phyloP scores from a whole-genome alignment of 768 basidiomycete genomes.

The Leccinum truebloodii region DNA sequence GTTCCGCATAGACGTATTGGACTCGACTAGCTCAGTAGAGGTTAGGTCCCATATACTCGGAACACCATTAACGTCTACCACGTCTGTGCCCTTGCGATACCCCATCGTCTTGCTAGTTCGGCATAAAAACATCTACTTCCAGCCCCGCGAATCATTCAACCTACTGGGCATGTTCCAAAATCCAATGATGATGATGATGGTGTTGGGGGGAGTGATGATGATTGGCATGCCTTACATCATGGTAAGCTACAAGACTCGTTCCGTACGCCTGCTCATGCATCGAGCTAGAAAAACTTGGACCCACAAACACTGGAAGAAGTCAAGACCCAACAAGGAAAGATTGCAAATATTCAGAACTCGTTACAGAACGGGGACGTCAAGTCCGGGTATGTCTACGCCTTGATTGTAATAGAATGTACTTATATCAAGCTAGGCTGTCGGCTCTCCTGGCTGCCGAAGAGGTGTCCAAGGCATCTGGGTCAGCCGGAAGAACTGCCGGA shows the following conservation, averaged over 20 bases:
- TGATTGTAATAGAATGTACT: slow-evolving; percentile 4
- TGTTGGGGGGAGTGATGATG: slow-evolving; percentile 63
- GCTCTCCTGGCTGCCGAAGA: slow-evolving; percentile 44
- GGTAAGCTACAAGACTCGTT: slow-evolving; percentile 37
- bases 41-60: slow-evolving; percentile 66
- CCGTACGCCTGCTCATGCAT: slow-evolving; percentile 7
- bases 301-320: slow-evolving; percentile 67
- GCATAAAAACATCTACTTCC: slow-evolving; percentile 62
- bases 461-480: slow-evolving; percentile 33
- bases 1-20: slow-evolving; percentile 68
- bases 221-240: slow-evolving; percentile 75
- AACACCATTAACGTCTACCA: slow-evolving; percentile 63
- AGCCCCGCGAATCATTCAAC: slow-evolving; percentile 72
- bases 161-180: slow-evolving; percentile 74
- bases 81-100: slow-evolving; percentile 56
- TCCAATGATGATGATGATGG: slow-evolving; percentile 85
- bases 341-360: slow-evolving; percentile 55
- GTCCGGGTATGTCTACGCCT: slow-evolving; percentile 46
- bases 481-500: slow-evolving; percentile 19
- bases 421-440: slow-evolving; percentile 39
- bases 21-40: slow-evolving; percentile 46
- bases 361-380: slow-evolving; percentile 60
- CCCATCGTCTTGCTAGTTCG: slow-evolving; percentile 60
- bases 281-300: slow-evolving; percentile 69
- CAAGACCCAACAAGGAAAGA: slow-evolving; percentile 58